Percentiles rank a stretch among this genome's conserved stretches.
These are phyloP conservation scores for Ceriops tagal DNA, from an alignment of 345 rosid species.

Conservation along the genomic window DNA sequence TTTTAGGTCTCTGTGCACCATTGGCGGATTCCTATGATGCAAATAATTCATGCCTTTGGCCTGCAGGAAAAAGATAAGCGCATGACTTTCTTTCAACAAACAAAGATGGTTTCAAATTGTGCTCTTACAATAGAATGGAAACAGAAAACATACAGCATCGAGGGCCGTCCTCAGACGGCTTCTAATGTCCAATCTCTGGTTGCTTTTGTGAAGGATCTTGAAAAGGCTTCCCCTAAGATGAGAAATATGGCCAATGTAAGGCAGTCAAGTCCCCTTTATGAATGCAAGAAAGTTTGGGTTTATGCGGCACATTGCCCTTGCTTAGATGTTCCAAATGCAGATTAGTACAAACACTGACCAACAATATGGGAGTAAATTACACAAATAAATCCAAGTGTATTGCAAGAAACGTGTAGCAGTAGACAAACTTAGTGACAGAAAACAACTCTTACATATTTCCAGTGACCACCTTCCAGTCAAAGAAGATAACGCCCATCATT, in stretches of 20 bases:
- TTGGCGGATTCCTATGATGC: slow-evolving; percentile 84
- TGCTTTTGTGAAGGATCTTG: slow-evolving; percentile 72
- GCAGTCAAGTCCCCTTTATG: not conserved
- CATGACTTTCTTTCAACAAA: slow-evolving; percentile 3
- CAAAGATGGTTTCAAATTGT: not conserved
- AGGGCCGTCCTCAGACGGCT: slow-evolving; percentile 81
- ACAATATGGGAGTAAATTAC: not conserved
- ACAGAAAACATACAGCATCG: slow-evolving; percentile 59
- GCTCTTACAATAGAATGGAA: slow-evolving; percentile 8
- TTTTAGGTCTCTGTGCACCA: slow-evolving; percentile 82
- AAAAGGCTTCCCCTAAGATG: slow-evolving; percentile 85
- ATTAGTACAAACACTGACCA: not conserved
- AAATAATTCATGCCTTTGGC: slow-evolving; percentile 93
- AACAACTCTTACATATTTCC: not conserved
- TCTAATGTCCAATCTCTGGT: slow-evolving; percentile 62
- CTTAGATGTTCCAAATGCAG: not conserved
- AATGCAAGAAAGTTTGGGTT: not conserved
- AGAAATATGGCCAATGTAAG: slow-evolving; percentile 13
- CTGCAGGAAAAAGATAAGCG: slow-evolving; percentile 36
- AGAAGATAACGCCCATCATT: not conserved
- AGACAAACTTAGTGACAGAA: not conserved
- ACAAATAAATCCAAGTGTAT: not conserved
- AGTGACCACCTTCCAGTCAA: not conserved
- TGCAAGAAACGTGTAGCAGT: not conserved
- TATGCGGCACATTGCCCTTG: too few relatives aligned